A percentile compares a stretch with the other conserved stretches of the same genome.
These are phyloP conservation scores for Ambrosia trifida DNA, from an alignment of 129 eudicot species.

Conservation along the genomic window DNA sequence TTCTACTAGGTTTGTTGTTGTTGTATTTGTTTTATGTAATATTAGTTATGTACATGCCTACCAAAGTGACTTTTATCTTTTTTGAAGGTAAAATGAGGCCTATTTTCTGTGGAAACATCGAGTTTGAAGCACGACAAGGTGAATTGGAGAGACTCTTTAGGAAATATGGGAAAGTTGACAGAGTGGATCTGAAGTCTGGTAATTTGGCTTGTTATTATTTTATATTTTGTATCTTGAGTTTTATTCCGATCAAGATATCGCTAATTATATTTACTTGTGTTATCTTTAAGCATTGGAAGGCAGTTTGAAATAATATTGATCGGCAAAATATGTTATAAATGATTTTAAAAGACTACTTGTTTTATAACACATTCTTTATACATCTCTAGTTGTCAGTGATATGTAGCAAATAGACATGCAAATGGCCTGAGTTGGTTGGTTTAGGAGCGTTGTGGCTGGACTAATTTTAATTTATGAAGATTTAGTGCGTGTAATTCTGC, in stretches of 20 bases:
- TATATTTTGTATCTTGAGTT: background rate
- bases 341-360: background rate
- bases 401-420: conserved; percentile 1
- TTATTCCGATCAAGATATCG: background rate
- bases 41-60: conserved; percentile 10
- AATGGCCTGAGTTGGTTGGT: conserved; percentile 4
- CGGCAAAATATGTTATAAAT: conserved; percentile 1
- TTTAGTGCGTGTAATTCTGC: conserved; percentile 10
- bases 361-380: background rate
- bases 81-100: conserved; percentile 70
- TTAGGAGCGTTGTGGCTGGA: conserved; percentile 24
- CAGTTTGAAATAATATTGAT: background rate
- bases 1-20: too few species aligned
- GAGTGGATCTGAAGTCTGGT: conserved; percentile 99
- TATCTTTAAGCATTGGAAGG: conserved; percentile 1
- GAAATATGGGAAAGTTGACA: conserved; percentile 85
- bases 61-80: background rate
- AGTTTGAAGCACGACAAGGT: conserved; percentile 82
- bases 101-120: conserved; percentile 88
- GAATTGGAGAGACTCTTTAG: conserved; percentile 92
- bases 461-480: conserved; percentile 12
- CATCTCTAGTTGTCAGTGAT: background rate
- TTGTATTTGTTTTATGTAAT: background rate
- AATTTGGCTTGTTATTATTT: conserved; percentile 22
- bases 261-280: conserved; percentile 5